Evolutionary conservation across 106 monocot species (phyloP).

Genomic region (Amphibolis antarctica): DNA sequence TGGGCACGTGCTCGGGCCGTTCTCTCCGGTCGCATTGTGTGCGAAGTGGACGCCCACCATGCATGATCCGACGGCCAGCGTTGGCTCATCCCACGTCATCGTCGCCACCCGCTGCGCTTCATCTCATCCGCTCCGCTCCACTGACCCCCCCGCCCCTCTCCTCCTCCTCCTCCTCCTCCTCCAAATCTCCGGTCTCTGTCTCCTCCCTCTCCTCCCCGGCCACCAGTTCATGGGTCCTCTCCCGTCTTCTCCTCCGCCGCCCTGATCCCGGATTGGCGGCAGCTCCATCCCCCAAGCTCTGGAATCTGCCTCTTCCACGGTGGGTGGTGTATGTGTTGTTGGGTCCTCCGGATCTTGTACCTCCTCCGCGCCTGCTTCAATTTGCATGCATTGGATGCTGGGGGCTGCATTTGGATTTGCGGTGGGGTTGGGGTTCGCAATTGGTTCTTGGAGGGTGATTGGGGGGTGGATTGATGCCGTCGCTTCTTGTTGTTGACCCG

Average conservation of each 20-base stretch:
- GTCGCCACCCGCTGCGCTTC: background rate
- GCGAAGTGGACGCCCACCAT: no score
- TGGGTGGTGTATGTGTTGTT: background rate
- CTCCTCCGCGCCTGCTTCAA: no score
- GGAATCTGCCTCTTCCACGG: background rate
- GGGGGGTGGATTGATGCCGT: background rate
- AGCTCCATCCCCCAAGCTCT: background rate
- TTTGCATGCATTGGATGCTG: no score
- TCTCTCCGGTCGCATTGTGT: background rate
- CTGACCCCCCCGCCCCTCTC: no score
- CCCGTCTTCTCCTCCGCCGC: background rate
- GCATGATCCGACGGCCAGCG: background rate
- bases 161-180: background rate
- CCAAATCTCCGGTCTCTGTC: background rate
- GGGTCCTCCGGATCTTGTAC: no score
- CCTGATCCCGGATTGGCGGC: background rate
- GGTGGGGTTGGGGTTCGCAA: background rate
- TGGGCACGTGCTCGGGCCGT: conserved; percentile 1
- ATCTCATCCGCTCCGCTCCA: background rate
- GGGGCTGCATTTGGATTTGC: background rate
- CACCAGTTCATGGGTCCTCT: background rate
- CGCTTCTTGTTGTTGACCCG: no score
- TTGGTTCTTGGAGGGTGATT: background rate
- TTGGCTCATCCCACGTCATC: background rate
- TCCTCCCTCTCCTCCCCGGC: no score